These are phyloP conservation scores for Coemansia sp. DNA, from an alignment of 192 early-diverging fungal species.

Conservation along the genomic window DNA sequence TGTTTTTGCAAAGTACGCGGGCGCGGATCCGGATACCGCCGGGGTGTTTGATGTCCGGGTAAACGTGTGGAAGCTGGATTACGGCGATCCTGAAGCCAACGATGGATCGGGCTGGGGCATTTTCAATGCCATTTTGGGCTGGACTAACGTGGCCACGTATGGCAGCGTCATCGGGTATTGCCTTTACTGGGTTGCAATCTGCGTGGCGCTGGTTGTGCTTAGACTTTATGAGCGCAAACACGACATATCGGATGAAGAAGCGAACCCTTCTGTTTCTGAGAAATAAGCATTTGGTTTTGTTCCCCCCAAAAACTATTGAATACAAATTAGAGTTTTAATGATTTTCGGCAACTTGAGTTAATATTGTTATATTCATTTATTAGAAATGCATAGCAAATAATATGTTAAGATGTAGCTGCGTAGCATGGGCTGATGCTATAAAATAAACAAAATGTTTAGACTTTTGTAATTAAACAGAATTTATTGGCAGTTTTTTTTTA, in stretches of 20 bases:
- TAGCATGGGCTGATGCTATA: too few relatives aligned
- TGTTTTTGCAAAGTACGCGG: slow-evolving; percentile 64
- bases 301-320: too few relatives aligned
- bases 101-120: slow-evolving; percentile 62
- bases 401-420: too few relatives aligned
- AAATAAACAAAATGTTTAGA: too few relatives aligned
- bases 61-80: slow-evolving; percentile 61
- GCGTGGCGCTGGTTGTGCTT: slow-evolving; percentile 45
- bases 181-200: slow-evolving; percentile 71
- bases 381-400: too few relatives aligned
- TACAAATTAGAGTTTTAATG: too few relatives aligned
- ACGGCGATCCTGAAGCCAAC: slow-evolving; percentile 61
- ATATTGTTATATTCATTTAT: too few relatives aligned
- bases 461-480: too few relatives aligned
- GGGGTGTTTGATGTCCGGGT: slow-evolving; percentile 57
- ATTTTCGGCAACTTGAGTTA: too few relatives aligned
- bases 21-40: slow-evolving; percentile 62
- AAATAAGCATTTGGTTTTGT: too few relatives aligned
- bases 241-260: background rate
- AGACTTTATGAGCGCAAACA: slow-evolving; percentile 26
- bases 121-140: slow-evolving; percentile 74
- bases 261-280: too few relatives aligned
- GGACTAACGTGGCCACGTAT: slow-evolving; percentile 70
- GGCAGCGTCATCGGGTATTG: slow-evolving; percentile 76
- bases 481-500: too few relatives aligned